Base-by-base conservation (phyloP, 257 asterid genomes). In the Nicotiana tomentosiformis region DNA sequence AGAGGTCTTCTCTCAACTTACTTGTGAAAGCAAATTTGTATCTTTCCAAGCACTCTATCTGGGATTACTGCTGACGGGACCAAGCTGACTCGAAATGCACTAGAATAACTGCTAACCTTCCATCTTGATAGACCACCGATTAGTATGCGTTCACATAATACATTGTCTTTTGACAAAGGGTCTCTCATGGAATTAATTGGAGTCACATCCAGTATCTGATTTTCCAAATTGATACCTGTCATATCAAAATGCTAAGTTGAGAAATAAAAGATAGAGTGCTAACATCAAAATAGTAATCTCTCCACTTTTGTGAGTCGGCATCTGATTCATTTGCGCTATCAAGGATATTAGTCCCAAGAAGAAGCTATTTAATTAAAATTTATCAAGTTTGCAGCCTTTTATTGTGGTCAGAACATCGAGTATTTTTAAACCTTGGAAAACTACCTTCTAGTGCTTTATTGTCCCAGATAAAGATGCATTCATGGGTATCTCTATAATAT, bases 1-100 rank as follows among this genome's bases (percentile, higher is more conserved):
- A 72, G 57, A 69, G 57, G 14, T 7, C 46, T 46, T 72, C 78
- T 32, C 57, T 56, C 53, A 56, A 88, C 96, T 78, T 82, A 94
- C 98, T 87, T 89, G 91, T 95, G 98, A 74, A 88, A 84, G 86
- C 98, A 95, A 77, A 93, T 90, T 65, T 87, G 93, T 57, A 93
- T 86, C 82, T 90, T 95, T 87, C 87, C 88, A 85, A 90, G 88
- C 37, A 83, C 85, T 84, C 83, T 90, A 89, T 92, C 97, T 5
- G 87, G 97, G 77, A 90, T 92, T 76, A 82, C 91, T 26, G 83
- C 91, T 10, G 97, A 91, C 53, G 99, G 97, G 77, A 81, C 89
- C 89, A 91, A 70, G 37, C 88, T 90, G 87, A 92, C 83, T 83
- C 90, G 93, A 77, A 83, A 91, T 79, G 90, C 92, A 85, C 93